Conservation (phyloP, 2,329 filamentous ascomycete species). For the Sclerotinia nivalis region DNA sequence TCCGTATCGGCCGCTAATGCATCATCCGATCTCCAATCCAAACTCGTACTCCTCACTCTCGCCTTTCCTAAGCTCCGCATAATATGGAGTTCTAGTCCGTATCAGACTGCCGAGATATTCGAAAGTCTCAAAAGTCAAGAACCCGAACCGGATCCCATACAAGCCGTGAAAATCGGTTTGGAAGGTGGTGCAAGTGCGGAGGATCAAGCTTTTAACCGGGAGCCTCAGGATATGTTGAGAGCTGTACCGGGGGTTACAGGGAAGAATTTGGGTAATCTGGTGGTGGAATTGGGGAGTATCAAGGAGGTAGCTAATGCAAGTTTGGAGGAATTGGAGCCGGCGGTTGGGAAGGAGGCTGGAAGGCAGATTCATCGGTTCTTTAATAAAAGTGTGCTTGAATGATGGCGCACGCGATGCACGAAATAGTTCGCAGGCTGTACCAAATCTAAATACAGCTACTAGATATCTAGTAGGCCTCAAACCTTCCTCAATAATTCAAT, state of each 20-base stretch:
- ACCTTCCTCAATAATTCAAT: too few species aligned
- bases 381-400: constrained; percentile 47
- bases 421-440: too few species aligned
- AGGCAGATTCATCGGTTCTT: constrained; percentile 82
- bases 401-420: background rate
- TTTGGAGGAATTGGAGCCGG: constrained; percentile 66
- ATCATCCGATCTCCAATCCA: constrained; percentile 80
- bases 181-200: constrained; percentile 62
- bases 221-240: constrained; percentile 87
- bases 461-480: too few species aligned
- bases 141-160: constrained; percentile 85
- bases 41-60: constrained; percentile 87
- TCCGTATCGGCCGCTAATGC: constrained; percentile 61
- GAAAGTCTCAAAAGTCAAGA: constrained; percentile 88
- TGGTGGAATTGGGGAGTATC: constrained; percentile 73
- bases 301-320: constrained; percentile 83
- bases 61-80: constrained; percentile 88
- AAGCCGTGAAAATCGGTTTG: constrained; percentile 80
- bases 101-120: constrained; percentile 97
- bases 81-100: constrained; percentile 91
- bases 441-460: too few species aligned
- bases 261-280: constrained; percentile 72
- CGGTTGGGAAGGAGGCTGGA: constrained; percentile 77
- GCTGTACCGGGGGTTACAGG: constrained; percentile 81
- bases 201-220: constrained; percentile 74